Evolutionary conservation across 202 grass and related monocot genomes (phyloP), one percentile per base, ranked within the genome.

Genomic region (Setaria italica): DNA sequence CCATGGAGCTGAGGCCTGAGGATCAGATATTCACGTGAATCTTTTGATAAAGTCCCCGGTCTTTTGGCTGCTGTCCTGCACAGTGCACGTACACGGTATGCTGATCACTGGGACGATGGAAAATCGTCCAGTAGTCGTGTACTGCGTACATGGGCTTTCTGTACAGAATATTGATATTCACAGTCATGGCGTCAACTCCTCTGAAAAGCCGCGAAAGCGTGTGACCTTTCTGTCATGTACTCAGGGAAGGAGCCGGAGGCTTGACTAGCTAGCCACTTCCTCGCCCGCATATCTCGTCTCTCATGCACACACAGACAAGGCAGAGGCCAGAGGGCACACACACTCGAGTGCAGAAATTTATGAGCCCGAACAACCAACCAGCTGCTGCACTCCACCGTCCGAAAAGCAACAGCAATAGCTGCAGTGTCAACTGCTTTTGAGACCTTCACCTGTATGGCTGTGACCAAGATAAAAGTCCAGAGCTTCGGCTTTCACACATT

Each of bases 141-240:
- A 13, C 59, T 2, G 20, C 19, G 56, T 59, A 29, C 20, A 29
- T 62, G 10, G 21, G 58, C 21, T 2, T 11, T 51, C 32, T 80
- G 48, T 21, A 66, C 42, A 47, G 3, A 7, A 59, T 25, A 59
- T 59, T 25, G 57, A 50, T 68, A 11, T 68, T 80, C 48, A 55
- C 45, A 21, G 47, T 48, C 80, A 12, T 83, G 42, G 70, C 20
- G 56, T 74, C 81, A 84, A 75, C 19, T 84, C 70, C 25, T 54
- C 4, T 12, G 13, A 54, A 75, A 74, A 51, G 56, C 43, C 45
- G 69, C 16, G 45, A 82, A 82, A 82, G 6, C 16, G n/a, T 3
- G 13, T 50, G 58, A 11, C 30, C 55, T 74, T 83, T 84, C 32
- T 65, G 81, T 84, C 81, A 74, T 48, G 2, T 25, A 25, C 56